phyloP scores from a whole-genome alignment of 1,284 basidiomycete species.

The Gomphus bonarii region DNA sequence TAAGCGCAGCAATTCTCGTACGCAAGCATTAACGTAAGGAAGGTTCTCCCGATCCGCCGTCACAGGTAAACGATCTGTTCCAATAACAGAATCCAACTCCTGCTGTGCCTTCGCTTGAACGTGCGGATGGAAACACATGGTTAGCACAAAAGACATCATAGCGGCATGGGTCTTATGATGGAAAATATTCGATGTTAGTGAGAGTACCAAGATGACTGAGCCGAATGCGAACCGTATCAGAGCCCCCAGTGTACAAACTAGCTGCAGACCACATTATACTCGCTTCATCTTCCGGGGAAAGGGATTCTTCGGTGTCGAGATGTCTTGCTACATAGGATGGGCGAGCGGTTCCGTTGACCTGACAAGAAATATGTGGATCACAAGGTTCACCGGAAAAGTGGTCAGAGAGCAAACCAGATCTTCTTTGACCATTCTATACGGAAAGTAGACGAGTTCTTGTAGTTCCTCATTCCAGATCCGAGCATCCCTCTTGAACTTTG shows the following conservation, averaged over 20 bases:
- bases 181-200: not conserved
- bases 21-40: slow-evolving; percentile 11
- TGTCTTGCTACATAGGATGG: not conserved
- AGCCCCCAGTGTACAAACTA: not conserved
- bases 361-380: not conserved
- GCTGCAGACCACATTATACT: not conserved
- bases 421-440: not conserved
- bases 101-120: slow-evolving; percentile 15
- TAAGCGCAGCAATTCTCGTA: slow-evolving; percentile 4
- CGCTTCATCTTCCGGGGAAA: not conserved
- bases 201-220: not conserved
- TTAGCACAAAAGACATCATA: slow-evolving; percentile 16
- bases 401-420: not conserved
- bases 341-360: not conserved
- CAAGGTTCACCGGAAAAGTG: not conserved
- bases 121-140: slow-evolving; percentile 18
- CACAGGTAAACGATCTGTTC: slow-evolving; percentile 15
- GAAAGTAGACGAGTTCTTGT: not conserved
- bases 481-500: slow-evolving; percentile 19
- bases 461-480: slow-evolving; percentile 14
- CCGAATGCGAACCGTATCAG: not conserved
- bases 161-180: not conserved
- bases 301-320: not conserved
- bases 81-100: slow-evolving; percentile 18
- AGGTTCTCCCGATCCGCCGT: slow-evolving; percentile 16